Conservation (phyloP, 345 rosid genomes). For the Erysimum cheiranthoides region DNA sequence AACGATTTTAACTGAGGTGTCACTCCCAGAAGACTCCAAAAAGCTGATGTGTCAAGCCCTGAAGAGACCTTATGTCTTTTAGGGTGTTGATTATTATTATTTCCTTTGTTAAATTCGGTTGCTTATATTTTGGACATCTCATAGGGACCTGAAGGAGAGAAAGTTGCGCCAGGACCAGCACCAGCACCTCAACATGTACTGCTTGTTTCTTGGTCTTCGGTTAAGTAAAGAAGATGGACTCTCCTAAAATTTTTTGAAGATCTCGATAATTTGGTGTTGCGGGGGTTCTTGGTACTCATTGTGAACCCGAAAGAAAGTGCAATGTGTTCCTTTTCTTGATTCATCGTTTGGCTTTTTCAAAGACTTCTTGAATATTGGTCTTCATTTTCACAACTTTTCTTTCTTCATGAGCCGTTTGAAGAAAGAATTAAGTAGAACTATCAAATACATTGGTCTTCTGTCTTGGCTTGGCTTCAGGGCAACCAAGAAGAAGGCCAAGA, state of each 20-base stretch:
- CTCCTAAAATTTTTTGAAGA: not conserved
- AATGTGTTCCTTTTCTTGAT: not conserved
- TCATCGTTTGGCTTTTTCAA: not conserved
- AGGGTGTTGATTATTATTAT: too few relatives aligned
- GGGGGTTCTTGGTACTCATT: not conserved
- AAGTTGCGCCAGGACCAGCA: not conserved
- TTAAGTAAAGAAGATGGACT: too few relatives aligned
- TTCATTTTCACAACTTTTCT: not conserved
- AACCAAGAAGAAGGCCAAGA: too few relatives aligned
- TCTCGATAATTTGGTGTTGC: not conserved
- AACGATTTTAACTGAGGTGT: too few relatives aligned
- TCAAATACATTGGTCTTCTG: too few relatives aligned
- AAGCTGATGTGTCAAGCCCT: too few relatives aligned
- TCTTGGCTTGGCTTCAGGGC: too few relatives aligned
- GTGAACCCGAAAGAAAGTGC: not conserved
- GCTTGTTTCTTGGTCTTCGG: too few relatives aligned
- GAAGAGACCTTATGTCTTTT: too few relatives aligned
- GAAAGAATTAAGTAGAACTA: not conserved
- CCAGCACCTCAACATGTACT: not conserved
- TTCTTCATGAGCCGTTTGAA: not conserved
- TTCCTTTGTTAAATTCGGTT: too few relatives aligned
- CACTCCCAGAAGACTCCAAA: too few relatives aligned
- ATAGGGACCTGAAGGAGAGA: not conserved
- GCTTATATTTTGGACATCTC: not conserved
- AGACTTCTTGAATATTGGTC: not conserved